Evolutionary conservation across 768 basidiomycete genomes (phyloP), one percentile per base, ranked within the genome.

Genomic region (Rhodosporidiobolus sp.): DNA sequence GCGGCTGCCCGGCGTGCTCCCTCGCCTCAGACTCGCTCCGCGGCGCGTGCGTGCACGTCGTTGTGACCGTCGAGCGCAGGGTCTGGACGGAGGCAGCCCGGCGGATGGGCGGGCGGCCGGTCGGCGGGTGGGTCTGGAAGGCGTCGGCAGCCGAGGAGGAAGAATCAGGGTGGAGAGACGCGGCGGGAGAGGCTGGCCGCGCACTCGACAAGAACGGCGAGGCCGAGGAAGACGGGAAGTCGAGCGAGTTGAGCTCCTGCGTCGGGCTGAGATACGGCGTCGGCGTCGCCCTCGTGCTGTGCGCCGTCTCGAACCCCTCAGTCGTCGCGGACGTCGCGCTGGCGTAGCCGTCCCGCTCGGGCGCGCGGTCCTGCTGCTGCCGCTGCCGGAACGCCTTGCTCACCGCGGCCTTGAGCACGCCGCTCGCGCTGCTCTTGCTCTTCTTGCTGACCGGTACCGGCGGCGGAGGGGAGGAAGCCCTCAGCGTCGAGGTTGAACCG

Each of bases 11-110:
- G 38, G 38, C 28, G 59, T 49, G 59, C 52, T 53, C 38, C 11
- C 66, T 19, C n/a, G 58, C 60, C 32, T 52, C 59, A 28, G 45
- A 16, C 28, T 46, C 49, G n/a, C 12, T 10, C 17, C 45, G 58
- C 30, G 45, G 50, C 6, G 63, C 26, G 45, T 48, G 49, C 24
- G 67, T 65, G 54, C 63, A 61, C 0, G 70, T 68, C 28, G 69
- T 64, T 2, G 56, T 70, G 26, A 62, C 7, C 6, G 67, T 55
- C 26, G 61, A 57, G 49, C 60, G 55, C 26, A 67, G 35, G 32
- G 72, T 68, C 45, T 65, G 62, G 50, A 54, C 22, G 35, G 38
- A 66, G 22, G 53, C 30, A 22, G 65, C 32, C 46, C 48, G 54
- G 14, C 54, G 43, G 14, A 60, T 17, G 38, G n/a, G 30, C 1